A percentile compares a stretch with the other conserved stretches of the same genome.
Evolutionary conservation across 2,329 filamentous ascomycete genomes (phyloP).

Genomic region (Botrytis hyacinthi): DNA sequence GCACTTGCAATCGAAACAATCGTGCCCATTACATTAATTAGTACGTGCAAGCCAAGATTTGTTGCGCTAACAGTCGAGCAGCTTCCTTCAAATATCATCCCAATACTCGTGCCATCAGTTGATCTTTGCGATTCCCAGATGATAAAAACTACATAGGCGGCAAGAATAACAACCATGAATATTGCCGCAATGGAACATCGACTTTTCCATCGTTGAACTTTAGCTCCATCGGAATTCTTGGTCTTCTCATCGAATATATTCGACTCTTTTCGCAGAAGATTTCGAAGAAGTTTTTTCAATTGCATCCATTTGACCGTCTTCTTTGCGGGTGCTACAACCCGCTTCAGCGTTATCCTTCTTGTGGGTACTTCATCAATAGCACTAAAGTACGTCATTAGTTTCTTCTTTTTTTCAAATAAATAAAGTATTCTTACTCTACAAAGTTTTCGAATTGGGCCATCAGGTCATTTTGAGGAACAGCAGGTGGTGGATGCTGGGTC

Average conservation of each 20-base stretch:
- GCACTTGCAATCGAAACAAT: conserved; percentile 48
- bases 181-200: conserved; percentile 1
- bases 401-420: neutral
- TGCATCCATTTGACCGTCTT: neutral
- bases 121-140: conserved; percentile 26
- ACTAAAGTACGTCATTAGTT: neutral
- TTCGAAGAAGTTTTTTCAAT: neutral
- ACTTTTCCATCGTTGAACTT: conserved; percentile 1
- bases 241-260: conserved; percentile 1
- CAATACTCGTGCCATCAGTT: conserved; percentile 20
- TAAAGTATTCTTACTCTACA: conserved; percentile 17
- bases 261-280: neutral
- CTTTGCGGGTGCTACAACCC: neutral
- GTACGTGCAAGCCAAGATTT: conserved; percentile 42
- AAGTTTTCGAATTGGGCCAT: conserved; percentile 17
- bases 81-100: conserved; percentile 10
- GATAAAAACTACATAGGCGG: conserved; percentile 27
- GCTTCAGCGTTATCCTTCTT: conserved; percentile 1
- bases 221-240: neutral
- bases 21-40: conserved; percentile 49
- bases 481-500: neutral
- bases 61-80: conserved; percentile 24
- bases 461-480: neutral
- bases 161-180: conserved; percentile 22
- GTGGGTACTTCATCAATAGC: conserved; percentile 11